Evolutionary conservation across 257 asterid species (phyloP).

Genomic region (Solanum chmielewskii): DNA sequence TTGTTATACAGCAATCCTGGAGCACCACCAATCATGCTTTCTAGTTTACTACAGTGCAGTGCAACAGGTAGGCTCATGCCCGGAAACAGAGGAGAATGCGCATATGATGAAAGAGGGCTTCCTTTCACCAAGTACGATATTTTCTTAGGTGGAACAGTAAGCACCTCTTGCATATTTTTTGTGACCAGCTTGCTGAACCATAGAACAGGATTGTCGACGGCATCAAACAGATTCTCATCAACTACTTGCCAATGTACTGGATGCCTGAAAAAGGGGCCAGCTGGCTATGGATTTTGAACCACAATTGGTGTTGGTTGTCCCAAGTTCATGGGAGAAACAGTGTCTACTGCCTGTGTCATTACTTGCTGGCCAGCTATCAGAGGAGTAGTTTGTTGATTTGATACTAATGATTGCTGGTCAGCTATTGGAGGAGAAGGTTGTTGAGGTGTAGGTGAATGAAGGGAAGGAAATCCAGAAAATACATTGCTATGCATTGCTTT

Average conservation of each 20-base stretch:
- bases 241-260: neutral
- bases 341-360: neutral
- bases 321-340: neutral
- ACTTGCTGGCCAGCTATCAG: neutral
- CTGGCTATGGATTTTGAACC: neutral
- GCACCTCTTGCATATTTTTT: accelerated
- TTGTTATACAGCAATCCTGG: neutral
- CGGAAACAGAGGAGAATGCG: accelerated
- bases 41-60: neutral
- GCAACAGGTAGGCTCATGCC: neutral
- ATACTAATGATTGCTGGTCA: neutral
- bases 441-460: too few species aligned
- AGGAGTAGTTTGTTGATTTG: neutral
- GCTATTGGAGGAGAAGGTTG: neutral
- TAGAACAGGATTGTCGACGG: neutral
- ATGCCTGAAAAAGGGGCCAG: neutral
- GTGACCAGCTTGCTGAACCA: neutral
- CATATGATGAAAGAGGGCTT: neutral
- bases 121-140: neutral
- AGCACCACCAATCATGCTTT: neutral
- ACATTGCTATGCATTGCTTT: too few species aligned
- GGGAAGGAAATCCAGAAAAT: too few species aligned
- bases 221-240: neutral
- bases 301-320: neutral
- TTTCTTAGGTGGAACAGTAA: neutral